Evolutionary conservation across 2,329 filamentous ascomycete genomes (phyloP), one percentile per base, ranked within the genome.

Genomic region (Trichoderma pleuroti): DNA sequence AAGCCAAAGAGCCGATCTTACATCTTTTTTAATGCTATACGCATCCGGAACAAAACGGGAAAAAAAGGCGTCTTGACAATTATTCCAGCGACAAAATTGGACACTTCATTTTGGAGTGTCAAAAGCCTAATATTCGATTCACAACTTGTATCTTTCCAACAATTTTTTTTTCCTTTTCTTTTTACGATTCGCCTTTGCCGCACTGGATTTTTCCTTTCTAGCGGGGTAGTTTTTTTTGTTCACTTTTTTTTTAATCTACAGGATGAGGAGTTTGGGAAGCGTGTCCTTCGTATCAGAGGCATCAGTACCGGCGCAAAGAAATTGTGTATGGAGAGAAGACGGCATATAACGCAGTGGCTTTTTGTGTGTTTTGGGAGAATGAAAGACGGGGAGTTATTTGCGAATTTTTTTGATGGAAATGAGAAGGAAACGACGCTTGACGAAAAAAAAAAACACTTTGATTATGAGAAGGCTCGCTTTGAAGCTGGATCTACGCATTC

Each of bases 391-490:
- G 71, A 68, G 66, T 68, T 68, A 11, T 61, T 68, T 68, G 66
- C 42, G 26, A 60, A 49, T 10, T 66, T 63, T 64, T 54, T 36
- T 60, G 57, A 57, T 46, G 32, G 36, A 65, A 63, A 63, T 42
- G 68, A 71, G 71, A 71, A 30, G 52, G 64, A 72, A 59, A 74
- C 69, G 73, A 68, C 66, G 54, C 42, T 57, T 70, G 72, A 73
- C 32, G 68, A 62, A 65, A 60, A 57, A 60, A 57, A 28, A 28
- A 54, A 71, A 67, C 28, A 71, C 65, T 66, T 61, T 30, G 32
- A 30, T 66, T 70, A 72, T 72, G 60, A 42, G 49, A 59, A 73
- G 62, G 57, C 63, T 74, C 68, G 26, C 42, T 72, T 56, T 57
- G 28, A 61, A 62, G 57, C 63, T 61, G 30, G 60, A 64, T 65